phyloP scores from a whole-genome alignment of 345 rosid genomes.

The Gossypium thurberi region DNA sequence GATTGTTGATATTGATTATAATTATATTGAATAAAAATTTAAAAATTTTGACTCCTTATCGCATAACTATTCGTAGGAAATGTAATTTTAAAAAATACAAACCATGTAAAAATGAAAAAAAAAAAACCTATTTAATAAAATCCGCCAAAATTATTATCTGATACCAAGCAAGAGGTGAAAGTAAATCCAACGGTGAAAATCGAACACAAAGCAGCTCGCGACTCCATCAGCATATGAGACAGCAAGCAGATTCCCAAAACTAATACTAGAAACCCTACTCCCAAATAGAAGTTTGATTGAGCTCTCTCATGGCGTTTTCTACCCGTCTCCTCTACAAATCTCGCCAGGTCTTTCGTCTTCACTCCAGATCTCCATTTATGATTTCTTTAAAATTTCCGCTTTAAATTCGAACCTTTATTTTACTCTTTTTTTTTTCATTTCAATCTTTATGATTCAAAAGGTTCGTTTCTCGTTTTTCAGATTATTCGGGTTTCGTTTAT shows the following conservation, averaged over 20 bases:
- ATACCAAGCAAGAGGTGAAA: background rate
- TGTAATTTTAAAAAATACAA: no score
- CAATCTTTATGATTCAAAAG: background rate
- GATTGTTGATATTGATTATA: no score
- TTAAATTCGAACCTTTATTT: background rate
- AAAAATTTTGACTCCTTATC: no score
- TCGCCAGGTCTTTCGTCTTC: conserved; percentile 50
- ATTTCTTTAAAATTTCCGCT: background rate
- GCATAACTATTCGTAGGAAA: no score
- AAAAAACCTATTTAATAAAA: no score
- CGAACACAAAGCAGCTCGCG: background rate
- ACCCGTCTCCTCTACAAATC: conserved; percentile 70
- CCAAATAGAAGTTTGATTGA: background rate
- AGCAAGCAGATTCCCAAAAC: background rate
- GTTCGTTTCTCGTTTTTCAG: background rate
- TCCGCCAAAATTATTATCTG: no score
- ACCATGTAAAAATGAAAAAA: no score
- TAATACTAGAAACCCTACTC: background rate
- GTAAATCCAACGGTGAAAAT: background rate
- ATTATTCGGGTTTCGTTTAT: background rate
- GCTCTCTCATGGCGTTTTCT: conserved; percentile 52
- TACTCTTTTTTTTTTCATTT: background rate
- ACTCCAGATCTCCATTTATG: background rate
- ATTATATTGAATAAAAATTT: no score
- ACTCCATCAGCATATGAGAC: background rate